These are phyloP conservation scores for Metschnikowia bowlesiae DNA, from an alignment of 805 yeast genomes.

Conservation along the genomic window DNA sequence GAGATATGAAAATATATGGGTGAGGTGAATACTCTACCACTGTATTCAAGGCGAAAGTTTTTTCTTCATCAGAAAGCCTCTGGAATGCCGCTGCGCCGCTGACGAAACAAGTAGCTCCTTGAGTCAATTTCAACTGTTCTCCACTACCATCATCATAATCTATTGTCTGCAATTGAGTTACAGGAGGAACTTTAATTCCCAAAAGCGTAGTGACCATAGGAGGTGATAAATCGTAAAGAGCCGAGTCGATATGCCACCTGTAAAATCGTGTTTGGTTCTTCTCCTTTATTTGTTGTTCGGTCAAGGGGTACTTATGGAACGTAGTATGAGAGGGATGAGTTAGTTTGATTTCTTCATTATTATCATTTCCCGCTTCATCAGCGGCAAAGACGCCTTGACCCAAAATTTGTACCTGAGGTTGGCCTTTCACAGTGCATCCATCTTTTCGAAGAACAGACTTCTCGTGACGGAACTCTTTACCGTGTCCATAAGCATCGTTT, in stretches of 20 bases:
- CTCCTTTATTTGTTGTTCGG: conserved; percentile 56
- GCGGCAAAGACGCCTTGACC: conserved; percentile 74
- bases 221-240: conserved; percentile 79
- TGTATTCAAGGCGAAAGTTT: conserved; percentile 70
- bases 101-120: conserved; percentile 87
- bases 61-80: conserved; percentile 60
- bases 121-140: conserved; percentile 62
- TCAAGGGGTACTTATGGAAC: conserved; percentile 67
- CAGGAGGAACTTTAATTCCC: conserved; percentile 76
- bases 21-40: conserved; percentile 88
- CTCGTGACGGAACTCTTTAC: conserved; percentile 56
- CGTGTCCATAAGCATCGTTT: conserved; percentile 73
- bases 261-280: conserved; percentile 73
- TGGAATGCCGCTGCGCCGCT: conserved; percentile 80
- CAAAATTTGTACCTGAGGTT: conserved; percentile 86
- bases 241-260: conserved; percentile 94
- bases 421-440: conserved; percentile 71
- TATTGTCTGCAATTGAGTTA: conserved; percentile 57
- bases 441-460: conserved; percentile 71
- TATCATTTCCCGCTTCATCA: conserved; percentile 51
- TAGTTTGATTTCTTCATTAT: conserved; percentile 55
- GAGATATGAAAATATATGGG: conserved; percentile 80
- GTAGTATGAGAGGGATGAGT: conserved; percentile 83
- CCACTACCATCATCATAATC: conserved; percentile 51
- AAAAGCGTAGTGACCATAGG: conserved; percentile 81